Percentiles rank a stretch among this genome's conserved stretches.
Conservation (phyloP, 2,329 filamentous ascomycete species). For the Pseudocercospora pini-densiflorae region DNA sequence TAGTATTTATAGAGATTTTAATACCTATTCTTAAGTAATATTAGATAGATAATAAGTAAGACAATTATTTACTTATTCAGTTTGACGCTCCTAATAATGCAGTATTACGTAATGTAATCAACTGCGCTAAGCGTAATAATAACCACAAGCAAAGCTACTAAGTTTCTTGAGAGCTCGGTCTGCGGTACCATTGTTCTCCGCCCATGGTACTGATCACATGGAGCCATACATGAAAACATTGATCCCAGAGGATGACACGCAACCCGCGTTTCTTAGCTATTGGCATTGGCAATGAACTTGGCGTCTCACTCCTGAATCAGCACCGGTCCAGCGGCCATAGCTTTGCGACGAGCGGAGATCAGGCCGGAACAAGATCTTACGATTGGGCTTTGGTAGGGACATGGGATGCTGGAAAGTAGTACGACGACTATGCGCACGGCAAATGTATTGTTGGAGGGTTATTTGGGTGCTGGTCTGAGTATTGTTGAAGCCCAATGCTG, state of each 20-base stretch:
- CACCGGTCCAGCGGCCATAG: not conserved
- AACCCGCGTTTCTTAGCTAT: not conserved
- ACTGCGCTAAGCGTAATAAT: too few relatives aligned
- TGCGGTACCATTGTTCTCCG: not conserved
- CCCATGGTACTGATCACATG: not conserved
- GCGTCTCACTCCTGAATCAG: not conserved
- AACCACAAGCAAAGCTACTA: not conserved
- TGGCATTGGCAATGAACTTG: conserved; percentile 10
- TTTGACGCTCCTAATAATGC: too few relatives aligned
- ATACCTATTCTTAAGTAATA: too few relatives aligned
- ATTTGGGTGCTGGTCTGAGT: not conserved
- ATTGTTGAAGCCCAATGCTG: not conserved
- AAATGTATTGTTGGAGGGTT: not conserved
- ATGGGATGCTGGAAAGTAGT: not conserved
- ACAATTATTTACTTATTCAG: too few relatives aligned
- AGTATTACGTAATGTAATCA: too few relatives aligned
- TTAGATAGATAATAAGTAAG: too few relatives aligned
- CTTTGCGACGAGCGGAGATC: not conserved
- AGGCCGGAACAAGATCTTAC: not conserved
- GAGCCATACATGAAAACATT: not conserved
- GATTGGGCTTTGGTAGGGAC: not conserved
- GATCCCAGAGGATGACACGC: not conserved
- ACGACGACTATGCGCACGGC: not conserved
- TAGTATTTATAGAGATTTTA: too few relatives aligned
- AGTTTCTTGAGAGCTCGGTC: not conserved